Conservation (phyloP, 2,329 filamentous ascomycete genomes). For the Fonsecaea nubica region DNA sequence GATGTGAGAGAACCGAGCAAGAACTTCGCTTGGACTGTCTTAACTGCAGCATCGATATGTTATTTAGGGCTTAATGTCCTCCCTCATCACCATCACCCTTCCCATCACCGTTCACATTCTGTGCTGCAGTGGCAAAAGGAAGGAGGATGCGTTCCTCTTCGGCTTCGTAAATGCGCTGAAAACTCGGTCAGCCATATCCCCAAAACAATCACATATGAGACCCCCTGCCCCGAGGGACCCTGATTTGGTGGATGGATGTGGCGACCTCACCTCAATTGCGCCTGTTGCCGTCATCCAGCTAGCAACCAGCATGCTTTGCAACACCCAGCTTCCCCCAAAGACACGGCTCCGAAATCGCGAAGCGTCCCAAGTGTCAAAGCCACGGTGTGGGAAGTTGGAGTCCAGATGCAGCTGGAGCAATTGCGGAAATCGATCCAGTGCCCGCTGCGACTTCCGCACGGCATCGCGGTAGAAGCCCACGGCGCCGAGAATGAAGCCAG, state of each 20-base stretch:
- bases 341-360: conserved; percentile 23
- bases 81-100: too few relatives aligned
- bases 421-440: conserved; percentile 34
- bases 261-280: conserved; percentile 35
- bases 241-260: neutral
- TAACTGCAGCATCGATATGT: neutral
- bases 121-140: conserved; percentile 14
- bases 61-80: neutral
- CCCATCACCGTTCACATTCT: neutral
- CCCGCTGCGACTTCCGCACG: conserved; percentile 32
- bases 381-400: conserved; percentile 36
- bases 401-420: conserved; percentile 38
- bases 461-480: conserved; percentile 38
- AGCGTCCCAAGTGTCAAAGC: conserved; percentile 33
- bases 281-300: conserved; percentile 37
- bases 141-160: conserved; percentile 34
- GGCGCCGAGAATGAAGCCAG: conserved; percentile 34
- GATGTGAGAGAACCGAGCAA: too few relatives aligned
- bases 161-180: conserved; percentile 29
- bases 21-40: too few relatives aligned
- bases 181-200: neutral
- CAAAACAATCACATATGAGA: neutral
- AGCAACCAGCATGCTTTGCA: conserved; percentile 37
- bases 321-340: conserved; percentile 32
- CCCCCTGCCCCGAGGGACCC: neutral